phyloP scores from a whole-genome alignment of 2,329 filamentous ascomycete genomes.

The Penicillium expansum region DNA sequence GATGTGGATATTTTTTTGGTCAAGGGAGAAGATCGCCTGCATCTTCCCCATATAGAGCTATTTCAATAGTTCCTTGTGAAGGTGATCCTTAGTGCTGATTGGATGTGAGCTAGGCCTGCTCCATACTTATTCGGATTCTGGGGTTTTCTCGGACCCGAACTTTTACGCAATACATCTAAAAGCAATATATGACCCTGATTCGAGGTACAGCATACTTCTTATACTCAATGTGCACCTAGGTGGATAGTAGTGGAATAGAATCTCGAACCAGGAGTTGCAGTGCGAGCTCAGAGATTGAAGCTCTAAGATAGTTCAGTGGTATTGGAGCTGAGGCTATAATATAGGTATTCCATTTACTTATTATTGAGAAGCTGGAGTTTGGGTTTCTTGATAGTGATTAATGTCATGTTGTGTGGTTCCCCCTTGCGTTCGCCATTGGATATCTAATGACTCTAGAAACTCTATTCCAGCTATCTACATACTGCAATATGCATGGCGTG shows the following conservation, averaged over 20 bases:
- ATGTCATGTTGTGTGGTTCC: not conserved
- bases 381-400: not conserved
- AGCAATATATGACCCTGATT: not conserved
- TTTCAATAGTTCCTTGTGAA: conserved; percentile 20
- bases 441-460: not conserved
- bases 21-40: conserved; percentile 4
- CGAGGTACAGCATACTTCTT: not conserved
- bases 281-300: not conserved
- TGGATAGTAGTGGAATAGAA: not conserved
- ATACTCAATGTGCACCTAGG: not conserved
- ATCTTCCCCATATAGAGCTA: conserved; percentile 11
- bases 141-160: not conserved
- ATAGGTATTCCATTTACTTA: not conserved
- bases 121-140: conserved; percentile 8
- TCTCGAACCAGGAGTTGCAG: not conserved
- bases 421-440: conserved; percentile 14
- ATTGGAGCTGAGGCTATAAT: not conserved
- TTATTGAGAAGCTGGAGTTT: not conserved
- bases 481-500: conserved; percentile 19
- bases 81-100: conserved; percentile 8
- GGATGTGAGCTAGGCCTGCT: conserved; percentile 4
- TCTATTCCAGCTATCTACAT: conserved; percentile 8
- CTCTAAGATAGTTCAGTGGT: not conserved
- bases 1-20: not conserved
- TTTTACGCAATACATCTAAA: not conserved